Evolutionary conservation across 345 rosid genomes (phyloP).

Genomic region (Syzygium aromaticum): DNA sequence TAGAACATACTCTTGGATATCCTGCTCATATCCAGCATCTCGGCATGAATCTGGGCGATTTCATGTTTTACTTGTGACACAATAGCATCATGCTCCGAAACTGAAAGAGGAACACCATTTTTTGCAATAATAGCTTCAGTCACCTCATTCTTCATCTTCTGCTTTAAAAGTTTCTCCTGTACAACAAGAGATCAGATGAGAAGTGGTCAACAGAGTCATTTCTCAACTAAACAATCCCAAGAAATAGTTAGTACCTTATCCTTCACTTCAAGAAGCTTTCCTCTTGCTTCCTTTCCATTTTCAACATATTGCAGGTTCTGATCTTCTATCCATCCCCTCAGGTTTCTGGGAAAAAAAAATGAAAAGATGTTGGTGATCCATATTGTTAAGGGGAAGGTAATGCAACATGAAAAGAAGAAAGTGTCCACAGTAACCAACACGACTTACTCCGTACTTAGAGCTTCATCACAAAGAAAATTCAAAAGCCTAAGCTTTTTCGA

Average conservation of each 20-base stretch:
- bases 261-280: constrained; percentile 40
- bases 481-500: constrained; percentile 30
- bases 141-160: constrained; percentile 44
- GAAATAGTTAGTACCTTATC: constrained; percentile 37
- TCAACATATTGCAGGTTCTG: constrained; percentile 28
- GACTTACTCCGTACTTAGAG: constrained; percentile 26
- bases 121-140: constrained; percentile 41
- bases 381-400: neutral
- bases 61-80: constrained; percentile 38
- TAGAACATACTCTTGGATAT: constrained; percentile 31
- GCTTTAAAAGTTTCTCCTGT: constrained; percentile 55
- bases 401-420: neutral
- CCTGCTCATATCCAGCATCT: constrained; percentile 33
- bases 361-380: neutral
- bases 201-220: neutral
- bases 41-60: constrained; percentile 38
- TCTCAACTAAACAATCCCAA: neutral
- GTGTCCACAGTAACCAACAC: neutral
- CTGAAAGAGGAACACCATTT: constrained; percentile 33
- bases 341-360: constrained; percentile 16
- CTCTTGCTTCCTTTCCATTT: constrained; percentile 42
- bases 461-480: constrained; percentile 48
- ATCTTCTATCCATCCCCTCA: constrained; percentile 56
- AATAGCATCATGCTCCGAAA: constrained; percentile 39
- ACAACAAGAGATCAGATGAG: neutral